Evolutionary conservation across 495 filamentous ascomycete genomes (phyloP), one percentile per base, ranked within the genome.

Genomic region (Lophiotrema nucula): DNA sequence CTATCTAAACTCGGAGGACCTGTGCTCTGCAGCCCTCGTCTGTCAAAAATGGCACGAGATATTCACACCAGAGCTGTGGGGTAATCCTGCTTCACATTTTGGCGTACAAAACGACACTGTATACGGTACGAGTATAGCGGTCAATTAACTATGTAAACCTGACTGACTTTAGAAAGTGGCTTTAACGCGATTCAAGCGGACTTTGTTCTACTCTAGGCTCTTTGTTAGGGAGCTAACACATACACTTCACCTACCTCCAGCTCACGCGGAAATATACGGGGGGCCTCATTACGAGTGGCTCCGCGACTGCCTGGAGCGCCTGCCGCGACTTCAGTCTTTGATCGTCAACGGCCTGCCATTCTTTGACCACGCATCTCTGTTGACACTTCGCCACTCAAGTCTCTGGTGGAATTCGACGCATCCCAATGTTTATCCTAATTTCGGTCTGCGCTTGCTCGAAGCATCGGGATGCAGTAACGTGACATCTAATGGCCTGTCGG

Each of bases 211-310:
- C 70, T 78, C 81, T 5, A 73, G 84, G 21, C 67, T 72, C 42
- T 72, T 76, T 49, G 79, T 86, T 18, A 71, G 82, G 23, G 72
- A 76, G 39, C 67, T 84, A 26, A 85, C 81, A 13, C 84, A 86
- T 63, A 87, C 84, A 0, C 75, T 87, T 28, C 82, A 86, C 69
- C 73, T 87, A n/a, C 83, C 83, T 12, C 83, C 84, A 13, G 83
- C 84, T 16, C 73, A 84, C 22, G 81, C 82, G 5, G 84, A 87
- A 65, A 79, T 85, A 39, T 87, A 85, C 69, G 82, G 78, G 58
- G 80, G 82, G 12, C 82, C 83, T 3, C 79, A 81, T 52, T 73
- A 75, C 11, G 79, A 77, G 46, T 87, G 84, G 84, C 72, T 87
- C 18, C 72, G 77, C 44, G 82, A 87, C 54, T 74, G 86, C 24